Evolutionary conservation across 805 yeast species (phyloP).

Genomic region (Cyberlindnera mycetangii): DNA sequence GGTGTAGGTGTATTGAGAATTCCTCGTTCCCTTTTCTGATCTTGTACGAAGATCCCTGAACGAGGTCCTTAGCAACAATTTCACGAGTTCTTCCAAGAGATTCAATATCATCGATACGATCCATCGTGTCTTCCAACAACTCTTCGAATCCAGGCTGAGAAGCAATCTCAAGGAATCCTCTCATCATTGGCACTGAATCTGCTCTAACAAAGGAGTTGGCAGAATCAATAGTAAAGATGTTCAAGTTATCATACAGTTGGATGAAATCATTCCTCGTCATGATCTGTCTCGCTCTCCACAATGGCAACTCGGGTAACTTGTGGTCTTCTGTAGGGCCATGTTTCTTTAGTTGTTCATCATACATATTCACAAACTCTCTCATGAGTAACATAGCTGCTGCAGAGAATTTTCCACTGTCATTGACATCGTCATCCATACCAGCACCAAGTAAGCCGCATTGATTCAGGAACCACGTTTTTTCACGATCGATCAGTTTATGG

Average conservation of each 20-base stretch:
- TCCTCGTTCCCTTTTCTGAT: conserved; percentile 25
- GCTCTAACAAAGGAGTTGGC: conserved; percentile 65
- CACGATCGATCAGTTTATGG: conserved; percentile 70
- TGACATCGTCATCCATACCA: conserved; percentile 86
- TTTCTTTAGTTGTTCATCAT: conserved; percentile 32
- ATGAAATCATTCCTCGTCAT: conserved; percentile 86
- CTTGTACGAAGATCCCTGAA: conserved; percentile 45
- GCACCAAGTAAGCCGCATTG: conserved; percentile 77
- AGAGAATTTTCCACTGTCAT: conserved; percentile 78
- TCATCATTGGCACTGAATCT: conserved; percentile 86
- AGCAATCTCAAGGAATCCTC: conserved; percentile 79
- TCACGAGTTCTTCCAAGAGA: conserved; percentile 77
- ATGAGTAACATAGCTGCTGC: conserved; percentile 71
- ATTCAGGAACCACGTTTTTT: conserved; percentile 81
- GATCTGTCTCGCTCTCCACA: conserved; percentile 81
- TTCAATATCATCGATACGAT: conserved; percentile 73
- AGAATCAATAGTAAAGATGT: conserved; percentile 77
- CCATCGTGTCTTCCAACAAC: conserved; percentile 58
- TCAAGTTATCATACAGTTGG: conserved; percentile 68
- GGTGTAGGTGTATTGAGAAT: conserved; percentile 12
- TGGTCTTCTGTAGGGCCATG: conserved; percentile 36
- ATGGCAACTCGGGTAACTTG: conserved; percentile 65
- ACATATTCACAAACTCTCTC: conserved; percentile 66
- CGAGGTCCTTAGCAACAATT: conserved; percentile 65
- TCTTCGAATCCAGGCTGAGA: conserved; percentile 68